Evolutionary conservation across 2,329 filamentous ascomycete species (phyloP).

Genomic region (Fusarium brachygibbosum): DNA sequence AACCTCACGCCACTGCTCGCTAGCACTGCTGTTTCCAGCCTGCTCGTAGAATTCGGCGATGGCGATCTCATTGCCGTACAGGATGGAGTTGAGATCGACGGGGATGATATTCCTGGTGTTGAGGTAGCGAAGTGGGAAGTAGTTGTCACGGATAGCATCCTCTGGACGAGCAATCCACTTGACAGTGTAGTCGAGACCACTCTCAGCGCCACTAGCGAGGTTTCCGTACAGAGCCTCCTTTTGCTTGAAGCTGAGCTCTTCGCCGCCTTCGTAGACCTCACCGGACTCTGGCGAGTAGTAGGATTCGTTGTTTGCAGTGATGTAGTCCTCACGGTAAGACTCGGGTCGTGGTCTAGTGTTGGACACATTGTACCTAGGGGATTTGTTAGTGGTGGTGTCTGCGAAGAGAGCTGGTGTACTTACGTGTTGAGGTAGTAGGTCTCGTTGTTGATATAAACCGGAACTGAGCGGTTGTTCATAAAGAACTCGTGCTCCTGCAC

Average conservation of each 20-base stretch:
- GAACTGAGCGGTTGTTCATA: conserved; percentile 70
- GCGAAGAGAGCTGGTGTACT: conserved; percentile 36
- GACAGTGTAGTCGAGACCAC: conserved; percentile 73
- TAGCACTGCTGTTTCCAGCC: conserved; percentile 64
- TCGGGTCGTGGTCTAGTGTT: conserved; percentile 78
- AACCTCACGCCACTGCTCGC: conserved; percentile 62
- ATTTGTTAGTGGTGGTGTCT: conserved; percentile 32
- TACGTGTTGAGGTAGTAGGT: conserved; percentile 70
- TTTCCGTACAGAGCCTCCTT: conserved; percentile 70
- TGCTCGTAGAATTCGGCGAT: conserved; percentile 68
- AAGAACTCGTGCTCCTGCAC: conserved; percentile 75
- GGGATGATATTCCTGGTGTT: conserved; percentile 71
- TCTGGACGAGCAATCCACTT: conserved; percentile 70
- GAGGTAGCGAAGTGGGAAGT: conserved; percentile 75
- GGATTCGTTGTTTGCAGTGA: conserved; percentile 73
- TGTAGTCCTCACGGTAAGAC: conserved; percentile 75
- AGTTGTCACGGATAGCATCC: conserved; percentile 71
- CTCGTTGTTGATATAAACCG: conserved; percentile 60
- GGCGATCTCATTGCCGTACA: conserved; percentile 74
- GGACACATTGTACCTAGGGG: conserved; percentile 65
- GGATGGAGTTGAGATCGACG: conserved; percentile 76
- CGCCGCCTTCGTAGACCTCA: conserved; percentile 67
- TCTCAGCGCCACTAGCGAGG: conserved; percentile 75
- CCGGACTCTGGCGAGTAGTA: conserved; percentile 70
- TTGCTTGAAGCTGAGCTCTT: conserved; percentile 65